Percentiles rank a stretch among this genome's conserved stretches.
Evolutionary conservation across 2,329 filamentous ascomycete species (phyloP).

Genomic region (Verruconis gallopava): DNA sequence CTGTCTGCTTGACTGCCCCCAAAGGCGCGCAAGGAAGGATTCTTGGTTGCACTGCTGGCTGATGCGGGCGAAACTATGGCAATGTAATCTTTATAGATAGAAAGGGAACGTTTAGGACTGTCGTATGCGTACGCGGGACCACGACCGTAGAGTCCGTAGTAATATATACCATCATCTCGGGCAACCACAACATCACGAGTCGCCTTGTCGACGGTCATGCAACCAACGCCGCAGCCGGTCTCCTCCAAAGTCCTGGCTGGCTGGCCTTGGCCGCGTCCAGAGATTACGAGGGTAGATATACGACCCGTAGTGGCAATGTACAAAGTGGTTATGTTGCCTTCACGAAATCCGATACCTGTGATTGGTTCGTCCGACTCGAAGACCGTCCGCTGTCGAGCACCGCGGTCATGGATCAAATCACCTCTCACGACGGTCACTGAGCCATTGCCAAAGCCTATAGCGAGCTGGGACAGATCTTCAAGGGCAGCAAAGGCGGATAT

Average conservation of each 20-base stretch:
- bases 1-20: conserved; percentile 58
- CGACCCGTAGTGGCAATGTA: conserved; percentile 87
- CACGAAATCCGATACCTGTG: conserved; percentile 72
- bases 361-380: conserved; percentile 96
- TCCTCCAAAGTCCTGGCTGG: conserved; percentile 83
- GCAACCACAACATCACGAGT: conserved; percentile 84
- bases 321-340: conserved; percentile 55
- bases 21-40: conserved; percentile 48
- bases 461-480: conserved; percentile 81
- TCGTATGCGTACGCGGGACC: conserved; percentile 87
- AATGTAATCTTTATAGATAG: conserved; percentile 73
- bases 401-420: conserved; percentile 88
- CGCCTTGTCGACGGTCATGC: conserved; percentile 75
- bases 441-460: conserved; percentile 91
- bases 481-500: conserved; percentile 82
- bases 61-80: conserved; percentile 72
- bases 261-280: conserved; percentile 78
- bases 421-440: conserved; percentile 87
- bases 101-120: conserved; percentile 70
- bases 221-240: conserved; percentile 79
- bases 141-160: conserved; percentile 73
- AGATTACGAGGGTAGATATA: conserved; percentile 75
- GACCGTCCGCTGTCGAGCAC: conserved; percentile 84
- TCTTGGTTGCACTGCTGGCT: conserved; percentile 36
- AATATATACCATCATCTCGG: conserved; percentile 89